Evolutionary conservation across 2,329 filamentous ascomycete genomes (phyloP), one percentile per base, ranked within the genome.

Genomic region (Colletotrichum lini): DNA sequence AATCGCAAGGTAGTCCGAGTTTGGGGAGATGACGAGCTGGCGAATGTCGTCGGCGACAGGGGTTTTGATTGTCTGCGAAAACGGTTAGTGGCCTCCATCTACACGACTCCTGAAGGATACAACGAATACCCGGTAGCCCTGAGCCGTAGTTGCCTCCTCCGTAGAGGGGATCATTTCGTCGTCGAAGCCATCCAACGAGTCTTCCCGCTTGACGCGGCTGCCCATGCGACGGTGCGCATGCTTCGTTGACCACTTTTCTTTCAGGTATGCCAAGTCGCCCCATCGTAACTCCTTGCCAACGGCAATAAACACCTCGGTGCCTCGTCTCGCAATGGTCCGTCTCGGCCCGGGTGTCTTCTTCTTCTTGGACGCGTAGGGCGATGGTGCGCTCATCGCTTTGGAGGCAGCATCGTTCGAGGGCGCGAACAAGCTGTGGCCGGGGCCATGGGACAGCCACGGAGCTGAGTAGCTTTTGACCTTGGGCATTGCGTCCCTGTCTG

Each of bases 271-370:
- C 66, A 99, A 83, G 81, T 98, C 94, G 12, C 93, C 92, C 95
- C 96, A 99, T 80, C 95, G 89, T 72, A 99, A 93, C 81, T 98
- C 94, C 76, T 93, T 95, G 59, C 95, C 95, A 50, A 93, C 91
- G 23, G 95, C 95, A 15, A 94, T 91, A 79, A 98, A 98, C 12
- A 98, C 85, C 78, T 99, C 95, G 1, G 93, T 94, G 18, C 93
- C 95, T 70, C 96, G 88, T 60, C 89, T 90, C 12, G 95, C 95
- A 76, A 98, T 92, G 0, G 91, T 95, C 73, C 90, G 82, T 68
- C 87, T 84, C 12, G 90, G 88, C 21, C 89, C 88, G 1, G 80
- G 78, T 23, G 80, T 76, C 2, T 79, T 64, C 75, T 83, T 84
- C 79, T 83, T 86, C 78, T 82, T 86, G 56, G 82, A 80, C 18